Evolutionary conservation across 148 eudicot species (phyloP), one percentile per base, ranked within the genome.

Genomic region (Fagopyrum esculentum): DNA sequence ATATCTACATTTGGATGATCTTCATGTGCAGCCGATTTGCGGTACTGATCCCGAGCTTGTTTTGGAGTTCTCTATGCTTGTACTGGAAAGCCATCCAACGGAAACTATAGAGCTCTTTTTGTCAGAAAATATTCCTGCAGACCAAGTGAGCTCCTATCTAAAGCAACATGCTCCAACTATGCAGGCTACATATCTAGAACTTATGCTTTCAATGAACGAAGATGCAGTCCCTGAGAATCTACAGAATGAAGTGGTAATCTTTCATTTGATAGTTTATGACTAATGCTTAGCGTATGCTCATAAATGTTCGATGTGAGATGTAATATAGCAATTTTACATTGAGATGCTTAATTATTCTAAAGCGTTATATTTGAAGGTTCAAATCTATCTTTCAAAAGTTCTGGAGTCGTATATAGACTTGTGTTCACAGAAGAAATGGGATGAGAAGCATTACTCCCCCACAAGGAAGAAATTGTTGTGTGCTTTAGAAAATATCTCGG

Each of bases 101-200:
- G 89, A 91, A 84, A 92, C 99, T 35, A 92, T 96, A 73, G 95
- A 96, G 79, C 98, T 96, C 69, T 96, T 92, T 84, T 80, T 96
- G 76, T 88, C 97, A 15, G 99, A 98, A 76, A 96, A 92, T 80
- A 87, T 96, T 84, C 90, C 88, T 49, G 97, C 97, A 64, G 99
- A 96, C 84, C 78, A 90, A 84, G 99, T 96, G 46, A 96, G 93
- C 81, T 91, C 98, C 40, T 92, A 96, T 79, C 86, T 96, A 77
- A 96, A 96, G 81, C 90, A 90, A 82, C 93, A 96, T 88, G 95
- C 99, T 78, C 99, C 99, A 45, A 87, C 77, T 83, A 89, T 96
- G 99, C 99, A 96, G 83, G 96, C 98, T 74, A 90, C 83, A 11
- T 96, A 96, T 83, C 79, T 96, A 73, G 99, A 96, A 79, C 91